phyloP scores from a whole-genome alignment of 176 grass and related monocot genomes.

The Carex scoparia region DNA sequence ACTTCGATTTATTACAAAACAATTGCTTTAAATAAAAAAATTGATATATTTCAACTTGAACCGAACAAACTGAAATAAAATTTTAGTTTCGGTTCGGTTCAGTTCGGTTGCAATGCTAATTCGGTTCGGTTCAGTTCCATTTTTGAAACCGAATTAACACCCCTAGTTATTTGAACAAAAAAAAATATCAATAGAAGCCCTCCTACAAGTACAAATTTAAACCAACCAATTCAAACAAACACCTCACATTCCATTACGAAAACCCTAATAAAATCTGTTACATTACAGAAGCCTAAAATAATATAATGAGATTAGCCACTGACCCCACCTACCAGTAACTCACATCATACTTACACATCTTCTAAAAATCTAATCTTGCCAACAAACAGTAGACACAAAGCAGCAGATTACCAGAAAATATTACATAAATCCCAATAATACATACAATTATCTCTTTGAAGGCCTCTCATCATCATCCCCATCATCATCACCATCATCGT shows the following conservation, averaged over 20 bases:
- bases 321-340: not conserved
- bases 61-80: too few relatives aligned
- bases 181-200: not conserved
- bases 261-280: not conserved
- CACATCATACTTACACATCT: conserved; percentile 8
- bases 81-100: too few relatives aligned
- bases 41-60: too few relatives aligned
- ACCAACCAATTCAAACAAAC: not conserved
- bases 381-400: not conserved
- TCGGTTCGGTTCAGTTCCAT: too few relatives aligned
- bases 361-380: not conserved
- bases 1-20: too few relatives aligned
- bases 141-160: too few relatives aligned
- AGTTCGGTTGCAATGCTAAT: too few relatives aligned
- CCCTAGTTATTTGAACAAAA: too few relatives aligned
- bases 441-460: conserved; percentile 15
- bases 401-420: not conserved
- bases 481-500: not conserved
- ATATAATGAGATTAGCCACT: not conserved
- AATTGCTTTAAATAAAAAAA: too few relatives aligned
- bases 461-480: conserved; percentile 20
- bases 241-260: not conserved
- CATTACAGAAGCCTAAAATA: not conserved
- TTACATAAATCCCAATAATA: not conserved
- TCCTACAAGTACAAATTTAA: not conserved